Evolutionary conservation across 306 rosid species (phyloP).

Genomic region (Gillenia trifoliata): DNA sequence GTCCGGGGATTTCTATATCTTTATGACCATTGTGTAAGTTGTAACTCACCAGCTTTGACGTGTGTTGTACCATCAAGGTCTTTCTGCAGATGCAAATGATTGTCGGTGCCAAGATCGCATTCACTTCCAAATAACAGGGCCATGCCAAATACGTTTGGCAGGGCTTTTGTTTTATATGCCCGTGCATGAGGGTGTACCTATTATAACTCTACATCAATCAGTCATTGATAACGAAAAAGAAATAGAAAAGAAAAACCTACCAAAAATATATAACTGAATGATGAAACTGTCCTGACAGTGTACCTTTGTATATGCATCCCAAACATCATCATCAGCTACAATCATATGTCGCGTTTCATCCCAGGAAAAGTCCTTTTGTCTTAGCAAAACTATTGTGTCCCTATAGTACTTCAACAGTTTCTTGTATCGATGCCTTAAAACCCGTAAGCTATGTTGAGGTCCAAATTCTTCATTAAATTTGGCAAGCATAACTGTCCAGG

Average conservation of each 20-base stretch:
- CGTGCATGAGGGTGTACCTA: constrained; percentile 63
- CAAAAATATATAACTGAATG: background rate
- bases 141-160: constrained; percentile 65
- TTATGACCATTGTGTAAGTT: background rate
- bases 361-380: constrained; percentile 60
- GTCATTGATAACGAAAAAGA: background rate
- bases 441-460: constrained; percentile 55
- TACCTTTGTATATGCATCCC: constrained; percentile 77
- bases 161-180: constrained; percentile 53
- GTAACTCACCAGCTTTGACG: constrained; percentile 47
- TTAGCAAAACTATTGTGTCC: constrained; percentile 46
- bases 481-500: constrained; percentile 69
- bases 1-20: background rate
- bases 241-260: background rate
- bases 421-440: constrained; percentile 60
- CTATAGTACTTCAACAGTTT: constrained; percentile 56
- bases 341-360: constrained; percentile 54
- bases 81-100: constrained; percentile 34
- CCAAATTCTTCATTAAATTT: constrained; percentile 58
- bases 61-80: constrained; percentile 30
- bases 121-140: constrained; percentile 47
- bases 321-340: constrained; percentile 53
- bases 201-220: constrained; percentile 14
- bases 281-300: background rate
- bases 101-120: constrained; percentile 30